Conservation (phyloP, 495 filamentous ascomycete genomes). For the Xanthoparmelia taractica region DNA sequence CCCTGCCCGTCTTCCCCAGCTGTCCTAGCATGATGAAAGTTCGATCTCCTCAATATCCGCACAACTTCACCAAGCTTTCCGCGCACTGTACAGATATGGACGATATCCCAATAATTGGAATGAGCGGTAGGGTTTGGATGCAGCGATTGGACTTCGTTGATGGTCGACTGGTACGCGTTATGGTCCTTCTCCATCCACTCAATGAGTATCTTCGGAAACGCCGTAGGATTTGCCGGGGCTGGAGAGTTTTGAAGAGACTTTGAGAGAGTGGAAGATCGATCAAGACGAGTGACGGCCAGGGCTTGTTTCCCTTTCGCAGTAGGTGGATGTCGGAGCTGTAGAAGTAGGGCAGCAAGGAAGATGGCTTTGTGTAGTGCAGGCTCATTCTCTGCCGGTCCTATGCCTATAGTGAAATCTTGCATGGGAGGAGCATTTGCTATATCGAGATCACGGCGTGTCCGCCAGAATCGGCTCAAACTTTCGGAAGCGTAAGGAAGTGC, state of each 20-base stretch:
- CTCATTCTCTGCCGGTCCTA: conserved; percentile 56
- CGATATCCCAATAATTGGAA: conserved; percentile 68
- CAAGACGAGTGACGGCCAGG: conserved; percentile 21
- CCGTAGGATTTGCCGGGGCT: conserved; percentile 30
- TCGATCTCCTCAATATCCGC: conserved; percentile 56
- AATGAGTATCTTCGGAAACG: conserved; percentile 66
- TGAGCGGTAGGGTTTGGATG: conserved; percentile 66
- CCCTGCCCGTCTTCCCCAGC: conserved; percentile 49
- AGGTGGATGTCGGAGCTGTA: conserved; percentile 67
- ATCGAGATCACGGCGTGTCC: conserved; percentile 37
- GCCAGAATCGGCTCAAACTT: conserved; percentile 53
- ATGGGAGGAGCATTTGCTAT: conserved; percentile 43
- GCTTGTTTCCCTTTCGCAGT: conserved; percentile 29
- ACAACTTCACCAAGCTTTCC: conserved; percentile 59
- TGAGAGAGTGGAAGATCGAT: conserved; percentile 13
- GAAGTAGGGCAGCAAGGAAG: conserved; percentile 60
- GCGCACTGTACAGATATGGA: conserved; percentile 59
- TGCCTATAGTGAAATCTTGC: conserved; percentile 41
- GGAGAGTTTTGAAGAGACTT: conserved; percentile 28
- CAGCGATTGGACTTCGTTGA: conserved; percentile 51
- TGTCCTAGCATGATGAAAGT: conserved; percentile 63
- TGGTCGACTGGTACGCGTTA: conserved; percentile 50
- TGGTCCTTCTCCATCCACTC: conserved; percentile 71
- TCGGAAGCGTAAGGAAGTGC: conserved; percentile 48
- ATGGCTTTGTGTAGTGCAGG: conserved; percentile 60